Evolutionary conservation across 2,329 filamentous ascomycete species (phyloP), one percentile per base, ranked within the genome.

Genomic region (Akanthomyces lecanii): DNA sequence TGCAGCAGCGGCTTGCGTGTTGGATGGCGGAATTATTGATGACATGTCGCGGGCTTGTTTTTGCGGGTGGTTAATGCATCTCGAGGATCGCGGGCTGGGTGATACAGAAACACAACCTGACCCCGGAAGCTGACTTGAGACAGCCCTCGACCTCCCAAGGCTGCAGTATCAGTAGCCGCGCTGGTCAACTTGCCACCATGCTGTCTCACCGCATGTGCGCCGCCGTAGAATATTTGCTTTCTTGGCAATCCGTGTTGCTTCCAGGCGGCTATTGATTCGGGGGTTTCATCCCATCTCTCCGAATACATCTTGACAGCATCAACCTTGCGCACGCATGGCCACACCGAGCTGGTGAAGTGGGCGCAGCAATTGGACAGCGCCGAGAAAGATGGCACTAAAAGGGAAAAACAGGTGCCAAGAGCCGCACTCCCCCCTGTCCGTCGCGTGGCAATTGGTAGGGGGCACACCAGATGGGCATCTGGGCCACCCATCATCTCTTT

Each of bases 371-470:
- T 45, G 42, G 14, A 5, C 28, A 30, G 28, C 2, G 28, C 28
- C 6, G 28, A 30, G 28, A 30, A 30, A 30, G 6, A 30, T 30
- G 28, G n/a, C n/a, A 16, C 42, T 38, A 38, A 38, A 38, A 38
- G 33, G 33, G 12, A 10, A 38, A 38, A 38, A 28, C 10, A 50
- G 12, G 47, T 23, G 21, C 47, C 47, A 23, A 23, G 12, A 23
- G 28, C 28, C 28, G 28, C 28, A 21, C 12, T 45, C 25, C 14
- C 36, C 38, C 44, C 57, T 30, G 42, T 16, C 47, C 21, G 47
- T 60, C 44, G 58, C 58, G 48, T 53, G 48, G 58, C 58, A 36
- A 61, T 25, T 18, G 48, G 52, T 6, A 30, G 40, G 28, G 23
- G 40, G 28, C 25, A 23, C 23, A 25, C 42, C 16, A 47, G 47